A percentile compares a stretch with the other conserved stretches of the same genome.
Conservation (phyloP, 2,329 filamentous ascomycete species). For the Curvularia hawaiiensis region DNA sequence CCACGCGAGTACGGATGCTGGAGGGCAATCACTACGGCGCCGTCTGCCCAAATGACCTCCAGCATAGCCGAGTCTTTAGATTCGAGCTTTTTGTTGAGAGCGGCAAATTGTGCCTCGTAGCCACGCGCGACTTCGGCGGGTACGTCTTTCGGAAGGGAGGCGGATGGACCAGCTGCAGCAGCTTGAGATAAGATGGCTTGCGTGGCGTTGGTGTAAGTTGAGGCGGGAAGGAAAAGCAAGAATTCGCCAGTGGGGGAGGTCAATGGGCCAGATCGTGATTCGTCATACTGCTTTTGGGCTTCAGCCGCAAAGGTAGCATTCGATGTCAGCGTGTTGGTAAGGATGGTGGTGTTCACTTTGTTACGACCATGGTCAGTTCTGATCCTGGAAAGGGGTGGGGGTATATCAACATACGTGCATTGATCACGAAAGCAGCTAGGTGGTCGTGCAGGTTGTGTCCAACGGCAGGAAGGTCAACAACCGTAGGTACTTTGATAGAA, state of each 20-base stretch:
- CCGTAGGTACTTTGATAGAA: conserved; percentile 23
- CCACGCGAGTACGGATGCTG: conserved; percentile 36
- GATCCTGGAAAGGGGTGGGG: not conserved
- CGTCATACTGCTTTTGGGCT: conserved; percentile 24
- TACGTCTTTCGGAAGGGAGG: conserved; percentile 21
- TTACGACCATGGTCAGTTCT: not conserved
- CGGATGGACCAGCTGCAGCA: conserved; percentile 18
- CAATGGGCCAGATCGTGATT: conserved; percentile 18
- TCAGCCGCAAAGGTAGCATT: conserved; percentile 30
- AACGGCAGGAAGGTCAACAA: conserved; percentile 35
- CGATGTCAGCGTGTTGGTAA: conserved; percentile 11
- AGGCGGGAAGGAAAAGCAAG: conserved; percentile 28
- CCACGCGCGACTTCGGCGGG: conserved; percentile 26
- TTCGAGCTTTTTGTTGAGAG: conserved; percentile 25
- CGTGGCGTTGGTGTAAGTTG: conserved; percentile 25
- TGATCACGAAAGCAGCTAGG: conserved; percentile 16
- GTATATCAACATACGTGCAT: conserved; percentile 4
- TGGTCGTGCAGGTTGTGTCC: conserved; percentile 35
- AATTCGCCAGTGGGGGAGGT: conserved; percentile 29
- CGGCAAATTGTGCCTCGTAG: conserved; percentile 22
- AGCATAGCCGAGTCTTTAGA: conserved; percentile 24
- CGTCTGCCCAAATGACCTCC: conserved; percentile 31
- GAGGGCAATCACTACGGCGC: conserved; percentile 21
- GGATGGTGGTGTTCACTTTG: conserved; percentile 20
- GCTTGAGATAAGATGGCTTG: conserved; percentile 22